Evolutionary conservation across 225 moss, liverwort and hornwort genomes (phyloP), one percentile per base, ranked within the genome.

Genomic region (Physcomitrellopsis africana): DNA sequence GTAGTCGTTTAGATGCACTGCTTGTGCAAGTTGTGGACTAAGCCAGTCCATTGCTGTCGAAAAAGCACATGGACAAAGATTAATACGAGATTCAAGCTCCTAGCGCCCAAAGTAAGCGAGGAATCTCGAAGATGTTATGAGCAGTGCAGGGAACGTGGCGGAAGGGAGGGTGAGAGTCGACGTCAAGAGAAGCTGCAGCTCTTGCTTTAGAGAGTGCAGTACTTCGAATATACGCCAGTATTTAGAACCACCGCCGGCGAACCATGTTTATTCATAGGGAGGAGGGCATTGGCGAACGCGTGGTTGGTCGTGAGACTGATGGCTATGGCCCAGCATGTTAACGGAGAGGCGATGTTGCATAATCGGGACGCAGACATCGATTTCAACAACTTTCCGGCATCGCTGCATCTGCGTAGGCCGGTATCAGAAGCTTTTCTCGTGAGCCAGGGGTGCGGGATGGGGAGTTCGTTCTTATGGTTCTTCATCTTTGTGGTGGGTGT

Each of bases 401-500:
- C 62, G 81, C 57, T 23, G 63, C 49, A 52, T 9, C 63, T 72
- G 66, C 45, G 67, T 16, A 64, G 66, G 62, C 54, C 27, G 14
- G 27, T 24, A 59, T 10, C 10, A 47, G 56, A 3, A 27, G 82
- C 70, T 23, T 41, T 59, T 37, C 48, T 85, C 2, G 80, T 29
- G 43, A 43, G 67, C 37, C 67, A 49, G 11, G 75, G 78, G 22
- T 23, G 22, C 43, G 65, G 24, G 9, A 80, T 80, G 42, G 84
- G 74, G 51, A 85, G 84, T 3, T 12, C 77, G 20, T 37, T 87
- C 23, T 72, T 72, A 1, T 59, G 81, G 15, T 20, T 80, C 7
- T 60, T 87, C 42, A 85, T 84, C 49, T 87, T 87, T 51, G 11
- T 85, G 1, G 82, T 87, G 64, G 87, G 84, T 1, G 77, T 87